Evolutionary conservation across 2,329 filamentous ascomycete genomes (phyloP).

Genomic region (Epichloe amarillans): DNA sequence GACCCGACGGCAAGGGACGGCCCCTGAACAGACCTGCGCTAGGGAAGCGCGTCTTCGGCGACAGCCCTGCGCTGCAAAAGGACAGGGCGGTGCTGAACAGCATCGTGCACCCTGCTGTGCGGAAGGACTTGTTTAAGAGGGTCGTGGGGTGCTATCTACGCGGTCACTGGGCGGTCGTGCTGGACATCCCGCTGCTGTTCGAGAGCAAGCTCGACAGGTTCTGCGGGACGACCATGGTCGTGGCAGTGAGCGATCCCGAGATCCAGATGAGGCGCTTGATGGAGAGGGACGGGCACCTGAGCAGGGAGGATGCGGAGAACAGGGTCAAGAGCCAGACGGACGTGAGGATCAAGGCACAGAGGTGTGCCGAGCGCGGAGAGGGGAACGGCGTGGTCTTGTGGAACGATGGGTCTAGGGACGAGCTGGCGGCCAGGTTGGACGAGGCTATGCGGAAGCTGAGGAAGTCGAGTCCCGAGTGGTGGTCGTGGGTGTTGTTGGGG

Average conservation of each 20-base stretch:
- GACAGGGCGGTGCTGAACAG: constrained; percentile 71
- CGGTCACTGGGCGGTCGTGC: constrained; percentile 77
- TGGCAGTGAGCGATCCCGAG: constrained; percentile 66
- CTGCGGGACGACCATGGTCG: constrained; percentile 76
- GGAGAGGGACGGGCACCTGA: constrained; percentile 64
- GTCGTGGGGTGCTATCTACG: constrained; percentile 60
- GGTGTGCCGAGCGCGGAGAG: constrained; percentile 51
- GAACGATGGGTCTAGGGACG: constrained; percentile 69
- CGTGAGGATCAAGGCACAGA: constrained; percentile 67
- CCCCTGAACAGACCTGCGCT: constrained; percentile 79
- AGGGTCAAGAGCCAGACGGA: constrained; percentile 78
- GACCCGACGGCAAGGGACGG: constrained; percentile 47
- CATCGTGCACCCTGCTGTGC: constrained; percentile 87
- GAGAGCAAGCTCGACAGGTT: constrained; percentile 76
- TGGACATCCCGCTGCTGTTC: constrained; percentile 86
- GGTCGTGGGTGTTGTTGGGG: constrained; percentile 58
- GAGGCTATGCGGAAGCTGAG: constrained; percentile 51
- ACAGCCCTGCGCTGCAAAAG: constrained; percentile 51
- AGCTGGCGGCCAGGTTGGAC: constrained; percentile 54
- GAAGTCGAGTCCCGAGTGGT: constrained; percentile 60
- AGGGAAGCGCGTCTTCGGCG: constrained; percentile 75
- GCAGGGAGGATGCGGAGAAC: constrained; percentile 74
- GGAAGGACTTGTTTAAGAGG: constrained; percentile 64
- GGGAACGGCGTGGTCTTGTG: constrained; percentile 69
- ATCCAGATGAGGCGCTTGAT: constrained; percentile 72